Conservation (phyloP, 345 rosid genomes). For the Syzygium aqueum region DNA sequence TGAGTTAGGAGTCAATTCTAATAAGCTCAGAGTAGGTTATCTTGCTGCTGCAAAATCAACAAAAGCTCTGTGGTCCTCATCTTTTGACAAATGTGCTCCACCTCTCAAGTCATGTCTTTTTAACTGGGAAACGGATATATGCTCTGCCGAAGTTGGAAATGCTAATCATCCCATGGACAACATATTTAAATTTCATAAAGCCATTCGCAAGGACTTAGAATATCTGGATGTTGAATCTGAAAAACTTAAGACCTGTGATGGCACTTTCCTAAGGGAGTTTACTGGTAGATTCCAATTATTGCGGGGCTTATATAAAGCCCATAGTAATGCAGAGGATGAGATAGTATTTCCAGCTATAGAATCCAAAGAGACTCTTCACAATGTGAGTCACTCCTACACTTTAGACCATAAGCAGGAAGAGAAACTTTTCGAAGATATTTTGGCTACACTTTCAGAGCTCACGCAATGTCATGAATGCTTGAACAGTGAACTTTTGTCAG, state of each 20-base stretch:
- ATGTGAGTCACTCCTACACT: slow-evolving; percentile 89
- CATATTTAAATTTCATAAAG: slow-evolving; percentile 86
- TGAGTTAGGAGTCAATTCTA: slow-evolving; percentile 58
- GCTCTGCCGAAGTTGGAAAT: slow-evolving; percentile 27
- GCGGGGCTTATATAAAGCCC: slow-evolving; percentile 92
- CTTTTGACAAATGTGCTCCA: slow-evolving; percentile 58
- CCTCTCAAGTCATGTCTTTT: slow-evolving; percentile 82
- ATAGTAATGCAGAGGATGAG: slow-evolving; percentile 97
- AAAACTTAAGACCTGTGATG: slow-evolving; percentile 65
- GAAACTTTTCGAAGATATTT: slow-evolving; percentile 76
- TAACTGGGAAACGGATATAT: slow-evolving; percentile 64
- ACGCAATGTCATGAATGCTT: slow-evolving; percentile 45
- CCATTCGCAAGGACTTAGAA: slow-evolving; percentile 85
- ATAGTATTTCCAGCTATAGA: slow-evolving; percentile 86
- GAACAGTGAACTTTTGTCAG: slow-evolving; percentile 11
- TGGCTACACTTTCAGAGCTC: slow-evolving; percentile 57
- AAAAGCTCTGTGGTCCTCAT: slow-evolving; percentile 39
- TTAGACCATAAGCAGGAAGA: slow-evolving; percentile 93
- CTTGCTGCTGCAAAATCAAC: slow-evolving; percentile 51
- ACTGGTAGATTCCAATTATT: slow-evolving; percentile 73
- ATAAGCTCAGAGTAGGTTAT: slow-evolving; percentile 55
- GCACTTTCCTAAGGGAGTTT: slow-evolving; percentile 58
- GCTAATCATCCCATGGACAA: slow-evolving; percentile 73
- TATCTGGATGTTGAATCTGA: slow-evolving; percentile 84
- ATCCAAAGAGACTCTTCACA: slow-evolving; percentile 88